These are phyloP conservation scores for Calonectria henricotiae DNA, from an alignment of 2,329 filamentous ascomycete species.

Conservation along the genomic window DNA sequence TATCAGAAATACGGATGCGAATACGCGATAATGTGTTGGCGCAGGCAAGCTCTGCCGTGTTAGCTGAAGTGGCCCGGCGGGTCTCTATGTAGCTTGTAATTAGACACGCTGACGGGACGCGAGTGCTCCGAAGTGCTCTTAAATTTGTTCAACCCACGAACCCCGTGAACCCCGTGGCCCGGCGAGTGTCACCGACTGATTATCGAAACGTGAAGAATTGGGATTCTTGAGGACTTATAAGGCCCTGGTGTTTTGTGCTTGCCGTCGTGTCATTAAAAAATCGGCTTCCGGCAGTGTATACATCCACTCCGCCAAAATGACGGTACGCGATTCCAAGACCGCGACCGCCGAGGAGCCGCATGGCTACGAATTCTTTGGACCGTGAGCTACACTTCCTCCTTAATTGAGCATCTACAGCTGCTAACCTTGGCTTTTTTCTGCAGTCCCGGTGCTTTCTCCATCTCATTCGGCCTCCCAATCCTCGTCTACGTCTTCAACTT, in stretches of 20 bases:
- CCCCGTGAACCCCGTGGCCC: conserved; percentile 35
- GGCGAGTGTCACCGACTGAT: conserved; percentile 24
- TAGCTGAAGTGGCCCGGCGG: conserved; percentile 22
- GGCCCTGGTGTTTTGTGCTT: conserved; percentile 19
- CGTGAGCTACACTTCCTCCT: conserved; percentile 59
- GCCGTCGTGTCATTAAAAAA: background rate
- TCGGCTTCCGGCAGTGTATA: background rate
- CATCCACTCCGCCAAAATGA: conserved; percentile 52
- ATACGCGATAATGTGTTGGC: conserved; percentile 25
- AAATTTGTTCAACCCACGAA: conserved; percentile 3
- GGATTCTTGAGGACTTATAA: conserved; percentile 18
- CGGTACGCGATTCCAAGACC: conserved; percentile 51
- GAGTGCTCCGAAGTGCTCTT: conserved; percentile 43
- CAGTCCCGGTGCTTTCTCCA: conserved; percentile 82
- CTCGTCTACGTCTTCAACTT: conserved; percentile 87
- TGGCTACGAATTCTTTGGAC: conserved; percentile 70
- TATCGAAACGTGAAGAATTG: background rate
- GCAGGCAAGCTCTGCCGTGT: background rate
- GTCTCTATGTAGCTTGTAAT: conserved; percentile 32
- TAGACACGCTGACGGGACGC: conserved; percentile 51
- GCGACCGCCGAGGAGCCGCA: conserved; percentile 55
- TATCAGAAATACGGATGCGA: conserved; percentile 3
- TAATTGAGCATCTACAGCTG: background rate
- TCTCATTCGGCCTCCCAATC: conserved; percentile 86
- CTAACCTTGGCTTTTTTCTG: conserved; percentile 30